Conservation (phyloP, 1,284 basidiomycete species). For the Laetiporus sulphureus region DNA sequence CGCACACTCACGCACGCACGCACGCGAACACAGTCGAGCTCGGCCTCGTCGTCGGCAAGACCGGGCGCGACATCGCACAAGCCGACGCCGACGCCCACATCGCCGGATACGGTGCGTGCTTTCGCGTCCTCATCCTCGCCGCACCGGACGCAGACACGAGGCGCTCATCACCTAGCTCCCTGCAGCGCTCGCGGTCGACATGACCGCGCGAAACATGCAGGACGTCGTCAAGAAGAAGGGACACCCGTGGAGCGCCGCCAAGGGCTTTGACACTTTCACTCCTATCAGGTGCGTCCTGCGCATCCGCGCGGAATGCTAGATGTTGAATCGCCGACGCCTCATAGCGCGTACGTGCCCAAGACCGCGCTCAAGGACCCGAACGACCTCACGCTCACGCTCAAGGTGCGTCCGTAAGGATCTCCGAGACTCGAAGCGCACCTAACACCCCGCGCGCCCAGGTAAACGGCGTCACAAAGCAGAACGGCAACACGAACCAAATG, state of each 20-base stretch:
- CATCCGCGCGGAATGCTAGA: background rate
- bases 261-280: slow-evolving; percentile 64
- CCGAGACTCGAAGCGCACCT: background rate
- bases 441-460: slow-evolving; percentile 40
- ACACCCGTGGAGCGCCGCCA: slow-evolving; percentile 89
- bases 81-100: slow-evolving; percentile 72
- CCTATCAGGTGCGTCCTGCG: slow-evolving; percentile 55
- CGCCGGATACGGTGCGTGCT: slow-evolving; percentile 76
- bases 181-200: slow-evolving; percentile 85
- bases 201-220: slow-evolving; percentile 95
- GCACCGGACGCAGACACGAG: background rate
- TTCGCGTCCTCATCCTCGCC: background rate
- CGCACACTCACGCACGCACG: slow-evolving; percentile 1
- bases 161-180: background rate
- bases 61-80: slow-evolving; percentile 75
- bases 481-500: slow-evolving; percentile 87
- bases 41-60: slow-evolving; percentile 89
- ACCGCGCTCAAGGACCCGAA: slow-evolving; percentile 64
- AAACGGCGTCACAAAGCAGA: slow-evolving; percentile 79
- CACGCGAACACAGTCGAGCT: slow-evolving; percentile 65
- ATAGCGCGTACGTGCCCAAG: slow-evolving; percentile 78
- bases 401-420: slow-evolving; percentile 34
- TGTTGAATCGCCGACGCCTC: background rate
- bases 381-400: slow-evolving; percentile 71
- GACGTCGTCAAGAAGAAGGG: slow-evolving; percentile 90